A percentile compares a stretch with the other conserved stretches of the same genome.
These are phyloP conservation scores for Xerocomus spinulosus DNA, from an alignment of 768 basidiomycete genomes.

Conservation along the genomic window DNA sequence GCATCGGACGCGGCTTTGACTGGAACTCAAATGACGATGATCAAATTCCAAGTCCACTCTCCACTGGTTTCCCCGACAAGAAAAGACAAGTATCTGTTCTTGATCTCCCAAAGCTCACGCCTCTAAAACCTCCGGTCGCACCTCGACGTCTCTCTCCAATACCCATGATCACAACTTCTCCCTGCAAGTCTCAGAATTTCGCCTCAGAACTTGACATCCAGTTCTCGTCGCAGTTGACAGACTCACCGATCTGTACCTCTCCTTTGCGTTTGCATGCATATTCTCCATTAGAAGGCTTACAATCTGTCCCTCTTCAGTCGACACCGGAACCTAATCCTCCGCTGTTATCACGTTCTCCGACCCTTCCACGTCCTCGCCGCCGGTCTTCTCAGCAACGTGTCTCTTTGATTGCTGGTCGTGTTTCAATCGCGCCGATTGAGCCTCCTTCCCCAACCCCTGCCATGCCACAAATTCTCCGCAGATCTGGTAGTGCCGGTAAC, in stretches of 20 bases:
- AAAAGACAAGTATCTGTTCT: conserved; percentile 6
- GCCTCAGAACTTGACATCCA: conserved; percentile 27
- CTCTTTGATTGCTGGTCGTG: conserved; percentile 77
- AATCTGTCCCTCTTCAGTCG: conserved; percentile 19
- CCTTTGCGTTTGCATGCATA: conserved; percentile 34
- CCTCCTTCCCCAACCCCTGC: conserved; percentile 61
- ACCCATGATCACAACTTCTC: conserved; percentile 12
- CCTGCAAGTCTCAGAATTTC: conserved; percentile 25
- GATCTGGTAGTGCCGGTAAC: conserved; percentile 60
- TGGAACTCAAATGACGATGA: conserved; percentile 51
- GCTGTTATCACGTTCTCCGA: conserved; percentile 44
- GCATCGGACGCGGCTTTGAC: conserved; percentile 76
- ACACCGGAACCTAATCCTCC: conserved; percentile 23
- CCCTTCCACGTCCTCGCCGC: conserved; percentile 61
- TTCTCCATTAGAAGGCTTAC: conserved; percentile 25
- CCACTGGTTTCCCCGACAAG: conserved; percentile 7
- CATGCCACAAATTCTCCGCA: conserved; percentile 58
- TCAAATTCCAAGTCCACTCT: conserved; percentile 3
- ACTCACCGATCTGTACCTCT: conserved; percentile 26
- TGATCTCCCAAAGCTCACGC: conserved; percentile 11
- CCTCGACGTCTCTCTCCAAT: conserved; percentile 12
- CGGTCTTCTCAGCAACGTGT: conserved; percentile 83
- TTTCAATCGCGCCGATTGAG: conserved; percentile 72
- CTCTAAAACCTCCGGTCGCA: conserved; percentile 8
- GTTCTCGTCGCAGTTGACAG: conserved; percentile 25